Conservation (phyloP, 2,329 filamentous ascomycete genomes). For the Claviceps sp. region DNA sequence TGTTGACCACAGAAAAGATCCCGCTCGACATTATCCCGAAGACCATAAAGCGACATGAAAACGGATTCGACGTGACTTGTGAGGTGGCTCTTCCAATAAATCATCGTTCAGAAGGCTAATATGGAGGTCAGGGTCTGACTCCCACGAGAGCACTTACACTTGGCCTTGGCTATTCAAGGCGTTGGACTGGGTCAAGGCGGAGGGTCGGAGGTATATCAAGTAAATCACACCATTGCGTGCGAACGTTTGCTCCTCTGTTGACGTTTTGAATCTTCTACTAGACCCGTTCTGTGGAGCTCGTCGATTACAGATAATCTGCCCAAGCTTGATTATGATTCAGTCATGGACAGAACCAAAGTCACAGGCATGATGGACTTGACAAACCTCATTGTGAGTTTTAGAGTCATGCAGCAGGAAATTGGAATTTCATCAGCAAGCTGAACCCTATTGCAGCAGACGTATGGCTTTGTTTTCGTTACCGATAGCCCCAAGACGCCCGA, state of each 20-base stretch:
- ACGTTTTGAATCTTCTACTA: not conserved
- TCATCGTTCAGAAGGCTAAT: not conserved
- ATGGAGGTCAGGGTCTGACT: slow-evolving; percentile 46
- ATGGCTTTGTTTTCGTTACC: slow-evolving; percentile 68
- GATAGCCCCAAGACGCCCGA: slow-evolving; percentile 52
- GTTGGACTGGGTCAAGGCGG: slow-evolving; percentile 20
- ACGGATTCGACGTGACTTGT: slow-evolving; percentile 24
- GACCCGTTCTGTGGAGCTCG: slow-evolving; percentile 13
- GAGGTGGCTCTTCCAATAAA: slow-evolving; percentile 1
- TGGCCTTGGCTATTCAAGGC: slow-evolving; percentile 34
- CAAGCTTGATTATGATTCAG: slow-evolving; percentile 42
- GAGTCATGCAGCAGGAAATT: not conserved
- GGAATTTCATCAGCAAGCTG: not conserved
- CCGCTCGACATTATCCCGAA: slow-evolving; percentile 17
- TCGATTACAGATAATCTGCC: slow-evolving; percentile 35
- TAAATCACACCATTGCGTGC: not conserved
- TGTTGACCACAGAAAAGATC: slow-evolving; percentile 14
- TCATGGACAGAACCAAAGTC: slow-evolving; percentile 38
- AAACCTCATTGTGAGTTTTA: slow-evolving; percentile 43
- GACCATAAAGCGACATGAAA: slow-evolving; percentile 13
- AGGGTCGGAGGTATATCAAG: slow-evolving; percentile 11
- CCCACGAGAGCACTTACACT: slow-evolving; percentile 54
- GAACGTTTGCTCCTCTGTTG: not conserved
- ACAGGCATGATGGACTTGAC: slow-evolving; percentile 47
- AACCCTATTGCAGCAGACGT: slow-evolving; percentile 35